Evolutionary conservation across 768 basidiomycete genomes (phyloP).

Genomic region (Gloeopeniophorella convolvens): DNA sequence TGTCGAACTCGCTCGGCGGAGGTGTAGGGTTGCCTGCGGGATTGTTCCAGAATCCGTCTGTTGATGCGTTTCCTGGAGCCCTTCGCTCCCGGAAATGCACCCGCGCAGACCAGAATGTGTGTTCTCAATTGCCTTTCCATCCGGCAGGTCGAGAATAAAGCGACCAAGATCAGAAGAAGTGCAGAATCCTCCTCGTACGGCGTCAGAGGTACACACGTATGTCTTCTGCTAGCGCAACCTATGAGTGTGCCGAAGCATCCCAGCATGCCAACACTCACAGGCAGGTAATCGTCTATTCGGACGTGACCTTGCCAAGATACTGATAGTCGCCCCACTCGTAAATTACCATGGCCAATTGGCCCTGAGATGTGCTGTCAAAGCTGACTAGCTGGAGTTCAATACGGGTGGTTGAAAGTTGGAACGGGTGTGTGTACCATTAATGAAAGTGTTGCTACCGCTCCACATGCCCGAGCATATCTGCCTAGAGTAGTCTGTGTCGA

Average conservation of each 20-base stretch:
- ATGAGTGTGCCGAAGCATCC: slow-evolving; percentile 17
- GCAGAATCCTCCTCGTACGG: slow-evolving; percentile 69
- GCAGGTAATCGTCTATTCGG: slow-evolving; percentile 47
- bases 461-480: slow-evolving; percentile 98
- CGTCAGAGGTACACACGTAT: slow-evolving; percentile 86
- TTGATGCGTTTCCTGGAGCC: slow-evolving; percentile 22
- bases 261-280: slow-evolving; percentile 43
- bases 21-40: slow-evolving; percentile 54
- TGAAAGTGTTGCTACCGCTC: slow-evolving; percentile 68
- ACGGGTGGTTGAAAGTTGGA: slow-evolving; percentile 9
- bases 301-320: slow-evolving; percentile 72
- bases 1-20: slow-evolving; percentile 38
- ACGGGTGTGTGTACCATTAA: slow-evolving; percentile 57
- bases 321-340: slow-evolving; percentile 91
- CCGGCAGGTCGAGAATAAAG: slow-evolving; percentile 80
- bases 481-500: slow-evolving; percentile 74
- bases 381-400: slow-evolving; percentile 44
- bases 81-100: slow-evolving; percentile 46
- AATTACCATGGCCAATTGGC: slow-evolving; percentile 89
- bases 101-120: slow-evolving; percentile 89
- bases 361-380: slow-evolving; percentile 71
- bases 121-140: slow-evolving; percentile 50
- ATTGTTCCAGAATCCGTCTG: slow-evolving; percentile 47
- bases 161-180: slow-evolving; percentile 63
- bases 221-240: slow-evolving; percentile 60